A percentile compares a stretch with the other conserved stretches of the same genome.
phyloP scores from a whole-genome alignment of 768 basidiomycete species.

The Hemileccinum impolitum region DNA sequence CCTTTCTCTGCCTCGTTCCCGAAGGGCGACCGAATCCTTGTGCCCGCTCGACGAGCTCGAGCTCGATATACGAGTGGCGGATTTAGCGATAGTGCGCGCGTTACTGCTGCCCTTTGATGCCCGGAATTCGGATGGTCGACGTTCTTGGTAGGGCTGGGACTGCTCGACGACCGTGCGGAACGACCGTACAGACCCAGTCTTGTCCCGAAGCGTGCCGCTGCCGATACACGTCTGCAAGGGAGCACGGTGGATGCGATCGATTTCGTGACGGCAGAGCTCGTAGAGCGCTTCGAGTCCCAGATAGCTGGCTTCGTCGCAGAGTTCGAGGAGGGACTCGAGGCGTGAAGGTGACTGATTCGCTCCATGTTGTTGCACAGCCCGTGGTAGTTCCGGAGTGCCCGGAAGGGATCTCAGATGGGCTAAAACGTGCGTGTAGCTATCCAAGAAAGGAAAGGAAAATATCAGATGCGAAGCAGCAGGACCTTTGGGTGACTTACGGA shows the following conservation, averaged over 20 bases:
- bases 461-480: neutral
- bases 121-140: slow-evolving; percentile 7
- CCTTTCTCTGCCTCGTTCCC: slow-evolving; percentile 15
- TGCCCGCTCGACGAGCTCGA: slow-evolving; percentile 10
- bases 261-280: slow-evolving; percentile 64
- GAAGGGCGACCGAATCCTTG: slow-evolving; percentile 7
- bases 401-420: slow-evolving; percentile 64
- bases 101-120: slow-evolving; percentile 1
- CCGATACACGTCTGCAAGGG: slow-evolving; percentile 32
- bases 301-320: slow-evolving; percentile 76
- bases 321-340: slow-evolving; percentile 66
- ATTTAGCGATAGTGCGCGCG: neutral
- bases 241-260: slow-evolving; percentile 48
- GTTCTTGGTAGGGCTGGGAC: slow-evolving; percentile 32
- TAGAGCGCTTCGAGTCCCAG: slow-evolving; percentile 66
- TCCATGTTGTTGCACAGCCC: slow-evolving; percentile 46
- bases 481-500: slow-evolving; percentile 53
- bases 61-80: slow-evolving; percentile 1
- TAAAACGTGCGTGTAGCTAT: slow-evolving; percentile 69
- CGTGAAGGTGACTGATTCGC: slow-evolving; percentile 43
- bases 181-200: slow-evolving; percentile 56
- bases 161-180: slow-evolving; percentile 59
- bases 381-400: slow-evolving; percentile 53
- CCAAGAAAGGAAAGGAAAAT: neutral
- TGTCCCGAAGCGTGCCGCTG: slow-evolving; percentile 38